Evolutionary conservation across 768 basidiomycete species (phyloP), one percentile per base, ranked within the genome.

Genomic region (Rhizopogon rudus): DNA sequence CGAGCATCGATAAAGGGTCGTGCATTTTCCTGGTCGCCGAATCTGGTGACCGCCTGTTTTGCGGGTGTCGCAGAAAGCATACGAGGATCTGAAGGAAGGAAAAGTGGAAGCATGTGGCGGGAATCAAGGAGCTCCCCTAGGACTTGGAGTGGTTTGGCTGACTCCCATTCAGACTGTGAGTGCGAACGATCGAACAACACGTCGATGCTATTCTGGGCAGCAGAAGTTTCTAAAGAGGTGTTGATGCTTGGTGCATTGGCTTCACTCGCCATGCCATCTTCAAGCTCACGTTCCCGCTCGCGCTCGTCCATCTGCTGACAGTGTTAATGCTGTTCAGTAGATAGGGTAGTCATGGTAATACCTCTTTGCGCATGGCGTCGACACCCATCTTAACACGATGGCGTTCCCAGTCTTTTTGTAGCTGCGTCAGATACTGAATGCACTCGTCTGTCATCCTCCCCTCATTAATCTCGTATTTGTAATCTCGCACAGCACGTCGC

Each of bases 401-500:
- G 54, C 91, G 77, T 70, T 99, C 96, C 96, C 96, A 99, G 67
- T 98, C 95, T 65, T 92, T 95, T 72, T 98, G 95, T 8, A 99
- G 76, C 63, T 98, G 96, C 3, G 84, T 88, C 28, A 98, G 81
- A 63, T 98, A 98, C 72, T 97, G 92, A 40, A 83, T 77, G 65
- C 96, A 98, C 68, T 99, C 97, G 22, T 98, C 94, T 3, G 86
- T 89, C 92, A 99, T 97, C 57, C 79, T 80, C 1, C 84, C 80
- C 70, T 99, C 97, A 65, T 87, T 88, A 48, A 98, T 88, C 73
- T 99, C 96, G 65, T 91, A 97, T 67, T 83, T 90, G 72, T 93
- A 93, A 65, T 98, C 96, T 44, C 88, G 84, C 29, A 96, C 88
- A 40, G 95, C 95, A 17, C 93, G 83, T 50, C 93, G 86, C 88